These are phyloP conservation scores for Botrytis aclada DNA, from an alignment of 2,329 filamentous ascomycete genomes.

Conservation along the genomic window DNA sequence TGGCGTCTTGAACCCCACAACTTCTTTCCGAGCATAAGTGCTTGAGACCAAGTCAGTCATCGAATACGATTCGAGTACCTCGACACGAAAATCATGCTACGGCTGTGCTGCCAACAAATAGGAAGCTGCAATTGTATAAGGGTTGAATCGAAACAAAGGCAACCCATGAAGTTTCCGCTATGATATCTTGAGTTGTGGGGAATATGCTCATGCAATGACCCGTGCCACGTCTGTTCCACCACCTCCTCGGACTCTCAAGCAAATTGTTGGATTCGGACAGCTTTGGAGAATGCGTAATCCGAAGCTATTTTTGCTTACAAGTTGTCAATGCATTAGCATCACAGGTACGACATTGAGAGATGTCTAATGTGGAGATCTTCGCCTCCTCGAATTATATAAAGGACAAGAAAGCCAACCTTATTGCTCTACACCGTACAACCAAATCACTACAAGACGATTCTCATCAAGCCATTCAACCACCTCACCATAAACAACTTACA, in stretches of 20 bases:
- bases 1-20: not conserved
- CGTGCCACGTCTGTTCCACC: conserved; percentile 4
- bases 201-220: not conserved
- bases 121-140: not conserved
- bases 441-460: not conserved
- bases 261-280: not conserved
- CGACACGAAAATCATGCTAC: not conserved
- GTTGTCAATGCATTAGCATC: not conserved
- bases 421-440: not conserved
- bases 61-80: not conserved
- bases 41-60: not conserved
- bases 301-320: not conserved
- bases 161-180: not conserved
- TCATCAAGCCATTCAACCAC: not conserved
- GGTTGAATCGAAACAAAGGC: not conserved
- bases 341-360: not conserved
- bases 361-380: not conserved
- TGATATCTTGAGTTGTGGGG: not conserved
- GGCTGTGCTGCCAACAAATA: not conserved
- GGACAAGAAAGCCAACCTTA: not conserved
- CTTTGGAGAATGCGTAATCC: not conserved
- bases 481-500: not conserved
- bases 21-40: not conserved
- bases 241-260: not conserved
- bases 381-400: not conserved